Conservation (phyloP, 371 early-diverging fungal genomes). For the Lichtheimia hyalospora region DNA sequence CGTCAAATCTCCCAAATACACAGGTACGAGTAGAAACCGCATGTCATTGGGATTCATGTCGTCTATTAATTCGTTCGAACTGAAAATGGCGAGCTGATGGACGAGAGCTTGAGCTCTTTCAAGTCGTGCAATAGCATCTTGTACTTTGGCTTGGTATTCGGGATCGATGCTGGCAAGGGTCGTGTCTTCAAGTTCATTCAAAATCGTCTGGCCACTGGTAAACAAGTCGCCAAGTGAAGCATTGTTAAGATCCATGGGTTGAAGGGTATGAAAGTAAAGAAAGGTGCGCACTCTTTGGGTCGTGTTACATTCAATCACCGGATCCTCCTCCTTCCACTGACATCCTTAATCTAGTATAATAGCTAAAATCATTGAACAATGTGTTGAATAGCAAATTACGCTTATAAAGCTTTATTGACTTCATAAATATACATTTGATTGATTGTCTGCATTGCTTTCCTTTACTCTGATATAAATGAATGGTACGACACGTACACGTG, state of each 20-base stretch:
- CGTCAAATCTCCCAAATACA: constrained; percentile 74
- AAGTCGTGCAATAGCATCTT: constrained; percentile 43
- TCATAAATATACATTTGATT: too few relatives aligned
- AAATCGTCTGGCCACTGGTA: constrained; percentile 20
- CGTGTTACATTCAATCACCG: too few relatives aligned
- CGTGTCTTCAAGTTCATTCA: constrained; percentile 44
- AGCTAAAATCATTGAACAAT: too few relatives aligned
- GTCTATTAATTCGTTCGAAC: constrained; percentile 83
- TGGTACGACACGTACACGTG: too few relatives aligned
- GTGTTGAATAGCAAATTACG: too few relatives aligned
- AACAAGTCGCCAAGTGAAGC: constrained; percentile 43
- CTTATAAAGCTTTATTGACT: too few relatives aligned
- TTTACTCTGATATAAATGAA: too few relatives aligned
- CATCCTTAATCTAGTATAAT: too few relatives aligned
- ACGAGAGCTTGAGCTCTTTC: constrained; percentile 53
- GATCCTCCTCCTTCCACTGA: too few relatives aligned
- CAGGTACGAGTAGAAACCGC: constrained; percentile 71
- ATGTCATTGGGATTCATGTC: constrained; percentile 86
- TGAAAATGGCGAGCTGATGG: constrained; percentile 71
- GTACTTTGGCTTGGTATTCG: constrained; percentile 52
- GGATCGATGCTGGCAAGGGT: constrained; percentile 42
- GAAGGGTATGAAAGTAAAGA: too few relatives aligned
- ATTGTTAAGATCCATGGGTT: constrained; percentile 11
- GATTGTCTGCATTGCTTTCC: too few relatives aligned
- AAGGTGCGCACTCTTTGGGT: too few relatives aligned